Base-by-base conservation (phyloP, 371 early-diverging fungal species). In the Apophysomyces trapeziformis region DNA sequence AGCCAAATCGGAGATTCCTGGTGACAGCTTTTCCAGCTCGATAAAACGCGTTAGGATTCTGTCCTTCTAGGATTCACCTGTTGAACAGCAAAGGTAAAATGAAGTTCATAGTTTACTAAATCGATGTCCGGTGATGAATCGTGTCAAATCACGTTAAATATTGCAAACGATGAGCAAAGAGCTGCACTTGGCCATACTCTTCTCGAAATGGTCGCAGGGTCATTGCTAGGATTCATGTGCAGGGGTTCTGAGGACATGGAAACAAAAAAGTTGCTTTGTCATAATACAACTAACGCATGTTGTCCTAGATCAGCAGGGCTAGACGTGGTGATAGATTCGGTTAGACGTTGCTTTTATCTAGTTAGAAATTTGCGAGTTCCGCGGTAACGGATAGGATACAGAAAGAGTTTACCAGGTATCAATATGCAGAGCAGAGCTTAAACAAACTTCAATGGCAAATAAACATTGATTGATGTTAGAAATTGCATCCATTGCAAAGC, bases 171-270 rank as follows among this genome's bases (percentile, higher is more conserved):
- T 50, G 54, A 50, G 54, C 54, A 21, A 21, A n/a, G 54, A 50
- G 21, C 54, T 50, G 54, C 54, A 50, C 21, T 50, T n/a, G 21
- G 2, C 54, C 21, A 21, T 50, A 5, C 8, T 21, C 21, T 18
- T 50, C 11, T 18, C 8, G 54, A 16, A 50, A 50, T 50, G 54
- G 54, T 50, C 21, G 54, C 54, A 50, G 54, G 21, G 54, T 50
- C 54, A 50, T 50, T 50, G 54, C 54, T 9, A 50, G 16, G 54
- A 50, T 50, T 9, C 54, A 50, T 50, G 54, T 50, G 54, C 54
- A 50, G 54, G 54, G 54, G 54, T 50, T 50, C 54, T 50, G 54
- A 50, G 54, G 54, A 50, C 54, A 21, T 21, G 8, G 0, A 18
- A 45, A 45, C 13, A 2, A 6, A 45, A 13, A n/a, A 18, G 16